phyloP scores from a whole-genome alignment of 2,329 filamentous ascomycete genomes.

The Saccharata proteae region DNA sequence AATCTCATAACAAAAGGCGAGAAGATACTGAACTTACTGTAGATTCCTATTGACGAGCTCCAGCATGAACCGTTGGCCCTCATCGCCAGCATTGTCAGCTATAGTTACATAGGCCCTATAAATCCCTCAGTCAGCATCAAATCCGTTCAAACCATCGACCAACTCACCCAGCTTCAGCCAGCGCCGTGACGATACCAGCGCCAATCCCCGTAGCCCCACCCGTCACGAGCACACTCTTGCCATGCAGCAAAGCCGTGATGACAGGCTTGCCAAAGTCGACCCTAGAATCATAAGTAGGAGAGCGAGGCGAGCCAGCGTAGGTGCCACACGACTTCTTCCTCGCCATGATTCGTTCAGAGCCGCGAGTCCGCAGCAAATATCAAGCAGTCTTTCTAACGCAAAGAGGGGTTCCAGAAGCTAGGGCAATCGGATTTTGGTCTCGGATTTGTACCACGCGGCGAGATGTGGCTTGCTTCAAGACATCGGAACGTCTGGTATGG shows the following conservation, averaged over 20 bases:
- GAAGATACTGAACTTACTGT: conserved; percentile 10
- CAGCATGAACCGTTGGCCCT: conserved; percentile 9
- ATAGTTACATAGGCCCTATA: conserved; percentile 16
- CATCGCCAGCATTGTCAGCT: conserved; percentile 14
- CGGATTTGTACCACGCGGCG: no score
- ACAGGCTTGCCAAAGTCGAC: conserved; percentile 13
- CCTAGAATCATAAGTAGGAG: no score
- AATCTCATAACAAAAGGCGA: not conserved
- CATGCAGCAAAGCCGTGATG: conserved; percentile 12
- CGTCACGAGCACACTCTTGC: conserved; percentile 16
- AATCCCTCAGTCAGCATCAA: conserved; percentile 1
- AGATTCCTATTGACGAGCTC: conserved; percentile 9
- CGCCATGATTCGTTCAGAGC: no score
- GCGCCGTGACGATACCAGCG: conserved; percentile 11
- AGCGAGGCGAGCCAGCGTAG: no score
- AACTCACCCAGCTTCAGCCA: conserved; percentile 16
- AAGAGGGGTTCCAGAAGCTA: no score
- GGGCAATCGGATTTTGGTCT: no score
- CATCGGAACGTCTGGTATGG: no score
- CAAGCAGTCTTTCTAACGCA: no score
- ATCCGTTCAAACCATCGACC: not conserved
- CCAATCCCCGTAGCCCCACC: conserved; percentile 18
- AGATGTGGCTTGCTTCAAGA: no score
- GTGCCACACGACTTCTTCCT: no score
- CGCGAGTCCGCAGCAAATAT: no score